A percentile compares a stretch with the other conserved stretches of the same genome.
These are phyloP conservation scores for Linum usitatissimum DNA, from an alignment of 345 rosid species.

Conservation along the genomic window DNA sequence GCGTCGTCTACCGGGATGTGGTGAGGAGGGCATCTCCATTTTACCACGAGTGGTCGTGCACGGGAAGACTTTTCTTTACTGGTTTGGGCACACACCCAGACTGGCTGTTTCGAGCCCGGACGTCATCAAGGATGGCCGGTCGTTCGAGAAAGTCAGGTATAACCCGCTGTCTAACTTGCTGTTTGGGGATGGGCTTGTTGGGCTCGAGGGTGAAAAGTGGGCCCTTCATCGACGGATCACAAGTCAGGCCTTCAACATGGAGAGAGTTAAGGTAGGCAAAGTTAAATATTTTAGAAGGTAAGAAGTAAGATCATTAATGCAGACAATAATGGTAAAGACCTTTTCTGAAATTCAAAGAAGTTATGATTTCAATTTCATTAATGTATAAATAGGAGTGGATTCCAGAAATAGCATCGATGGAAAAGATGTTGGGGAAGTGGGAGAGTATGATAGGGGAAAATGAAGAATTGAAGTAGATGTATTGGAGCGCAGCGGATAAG, in stretches of 20 bases:
- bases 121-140: constrained; percentile 7
- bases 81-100: constrained; percentile 6
- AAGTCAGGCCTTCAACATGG: constrained; percentile 8
- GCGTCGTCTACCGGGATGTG: not conserved
- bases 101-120: constrained; percentile 2
- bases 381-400: too few relatives aligned
- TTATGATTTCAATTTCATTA: too few relatives aligned
- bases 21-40: constrained; percentile 1
- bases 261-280: not conserved
- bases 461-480: constrained; percentile 10
- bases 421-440: constrained; percentile 3
- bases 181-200: constrained; percentile 6
- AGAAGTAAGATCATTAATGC: too few relatives aligned
- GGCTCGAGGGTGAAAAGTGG: constrained; percentile 8
- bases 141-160: not conserved
- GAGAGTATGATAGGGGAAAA: constrained; percentile 5
- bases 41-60: constrained; percentile 8
- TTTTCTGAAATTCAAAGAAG: too few relatives aligned
- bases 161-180: constrained; percentile 1
- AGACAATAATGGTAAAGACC: too few relatives aligned
- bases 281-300: too few relatives aligned
- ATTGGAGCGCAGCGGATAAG: too few relatives aligned
- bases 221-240: constrained; percentile 9
- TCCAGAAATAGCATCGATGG: not conserved
- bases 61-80: constrained; percentile 7